Conservation (phyloP, 805 yeast genomes). For the Metschnikowia kunwiensis region DNA sequence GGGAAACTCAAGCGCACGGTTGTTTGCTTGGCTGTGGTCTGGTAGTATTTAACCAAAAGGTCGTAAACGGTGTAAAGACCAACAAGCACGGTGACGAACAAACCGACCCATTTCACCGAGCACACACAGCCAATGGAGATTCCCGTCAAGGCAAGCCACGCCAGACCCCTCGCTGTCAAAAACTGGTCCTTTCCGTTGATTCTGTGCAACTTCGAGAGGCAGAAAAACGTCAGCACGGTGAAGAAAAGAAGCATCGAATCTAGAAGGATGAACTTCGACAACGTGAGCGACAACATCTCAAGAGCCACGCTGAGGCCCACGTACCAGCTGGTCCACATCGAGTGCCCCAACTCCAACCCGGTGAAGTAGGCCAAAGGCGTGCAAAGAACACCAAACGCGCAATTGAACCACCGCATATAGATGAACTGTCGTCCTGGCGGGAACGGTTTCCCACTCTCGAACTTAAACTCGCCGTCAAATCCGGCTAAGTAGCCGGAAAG, state of each 20-base stretch:
- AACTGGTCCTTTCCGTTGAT: conserved; percentile 38
- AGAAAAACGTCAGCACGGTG: conserved; percentile 48
- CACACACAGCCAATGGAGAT: conserved; percentile 77
- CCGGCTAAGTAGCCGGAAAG: conserved; percentile 84
- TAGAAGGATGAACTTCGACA: conserved; percentile 70
- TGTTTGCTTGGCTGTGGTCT: conserved; percentile 14
- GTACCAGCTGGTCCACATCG: conserved; percentile 48
- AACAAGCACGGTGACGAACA: conserved; percentile 59
- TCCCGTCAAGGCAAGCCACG: conserved; percentile 63
- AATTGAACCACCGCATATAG: conserved; percentile 70
- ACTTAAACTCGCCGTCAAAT: conserved; percentile 74
- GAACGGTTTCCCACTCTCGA: conserved; percentile 61
- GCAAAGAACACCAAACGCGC: conserved; percentile 61
- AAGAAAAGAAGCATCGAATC: conserved; percentile 77
- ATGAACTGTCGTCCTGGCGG: conserved; percentile 61
- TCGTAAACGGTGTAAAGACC: conserved; percentile 60
- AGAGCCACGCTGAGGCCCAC: conserved; percentile 60
- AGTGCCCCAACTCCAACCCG: conserved; percentile 32
- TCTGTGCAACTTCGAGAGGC: conserved; percentile 46
- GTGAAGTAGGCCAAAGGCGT: conserved; percentile 63
- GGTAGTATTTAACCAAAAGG: conserved; percentile 44
- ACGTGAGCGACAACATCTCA: conserved; percentile 66
- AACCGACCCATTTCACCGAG: conserved; percentile 83
- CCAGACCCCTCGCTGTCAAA: conserved; percentile 40
- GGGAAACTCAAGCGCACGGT: not conserved